Base-by-base conservation (phyloP, 495 filamentous ascomycete genomes). In the Podospora tetraspora region DNA sequence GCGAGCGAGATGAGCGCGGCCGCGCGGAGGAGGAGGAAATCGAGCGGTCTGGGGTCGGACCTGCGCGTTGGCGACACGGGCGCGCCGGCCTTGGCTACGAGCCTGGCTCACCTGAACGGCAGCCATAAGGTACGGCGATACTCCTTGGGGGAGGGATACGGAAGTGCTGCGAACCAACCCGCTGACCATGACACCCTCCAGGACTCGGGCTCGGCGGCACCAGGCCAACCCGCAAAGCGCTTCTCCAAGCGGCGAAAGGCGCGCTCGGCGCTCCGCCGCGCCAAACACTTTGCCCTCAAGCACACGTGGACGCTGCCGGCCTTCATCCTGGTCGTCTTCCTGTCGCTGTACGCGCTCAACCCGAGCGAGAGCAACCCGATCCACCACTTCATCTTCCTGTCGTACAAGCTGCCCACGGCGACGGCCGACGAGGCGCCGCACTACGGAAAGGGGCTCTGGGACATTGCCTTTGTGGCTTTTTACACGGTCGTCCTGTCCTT, bases 401-500 rank as follows among this genome's bases (percentile, higher is more conserved):
- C 96, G 59, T 99, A 99, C 79, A 85, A 87, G 37, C 82, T 94
- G 34, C 85, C 90, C 59, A 71, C 67, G 21, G 79, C 84, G 69
- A 78, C 79, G 52, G 77, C 84, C 19, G 81, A 79, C 59, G 82
- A 85, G 29, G 84, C 84, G 1, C 80, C 82, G 63, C 91, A 94
- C 78, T 99, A 97, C 80, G 95, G 92, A 72, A 99, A 99, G 75
- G 95, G 95, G 10, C 81, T 75, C 56, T 88, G 87, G 78, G 94
- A 98, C 77, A 85, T 97, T 63, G 87, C 89, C 23, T 95, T 98
- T 71, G 92, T 97, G 37, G 82, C 87, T 61, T 97, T 97, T 81
- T 97, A 97, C 82, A 95, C 86, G 32, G 81, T 97, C 57, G 87
- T 97, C 32, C 84, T 98, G 63, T 91, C 90, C 58, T 98, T 98